These are phyloP conservation scores for Phytophthora vignae DNA, from an alignment of 352 stramenopile species.

Conservation along the genomic window DNA sequence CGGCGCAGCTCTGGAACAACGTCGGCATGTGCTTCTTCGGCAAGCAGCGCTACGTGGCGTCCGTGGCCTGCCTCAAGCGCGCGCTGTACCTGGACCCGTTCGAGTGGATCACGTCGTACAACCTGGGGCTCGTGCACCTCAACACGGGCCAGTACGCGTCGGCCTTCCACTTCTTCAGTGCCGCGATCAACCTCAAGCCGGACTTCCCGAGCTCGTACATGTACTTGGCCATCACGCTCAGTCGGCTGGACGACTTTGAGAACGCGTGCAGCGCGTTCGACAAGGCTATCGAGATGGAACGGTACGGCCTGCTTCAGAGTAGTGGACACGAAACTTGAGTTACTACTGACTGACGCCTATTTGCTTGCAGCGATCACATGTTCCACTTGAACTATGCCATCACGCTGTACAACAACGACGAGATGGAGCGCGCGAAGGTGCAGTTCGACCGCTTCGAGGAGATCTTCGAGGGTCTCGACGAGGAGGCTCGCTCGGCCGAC, in stretches of 20 bases:
- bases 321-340: not conserved
- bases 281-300: slow-evolving; percentile 91
- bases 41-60: slow-evolving; percentile 88
- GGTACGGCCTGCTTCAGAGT: slow-evolving; percentile 35
- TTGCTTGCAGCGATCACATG: slow-evolving; percentile 74
- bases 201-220: slow-evolving; percentile 93
- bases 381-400: slow-evolving; percentile 92
- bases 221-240: slow-evolving; percentile 93
- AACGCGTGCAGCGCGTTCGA: slow-evolving; percentile 93
- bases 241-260: slow-evolving; percentile 92
- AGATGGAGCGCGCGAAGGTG: slow-evolving; percentile 85
- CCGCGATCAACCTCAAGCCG: slow-evolving; percentile 89
- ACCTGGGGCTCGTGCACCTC: slow-evolving; percentile 94
- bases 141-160: slow-evolving; percentile 93
- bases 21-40: slow-evolving; percentile 97
- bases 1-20: slow-evolving; percentile 95
- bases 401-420: slow-evolving; percentile 91
- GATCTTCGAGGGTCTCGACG: slow-evolving; percentile 76
- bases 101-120: slow-evolving; percentile 96
- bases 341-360: not conserved
- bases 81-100: slow-evolving; percentile 94
- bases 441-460: slow-evolving; percentile 89
- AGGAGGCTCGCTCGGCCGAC: slow-evolving; percentile 71
- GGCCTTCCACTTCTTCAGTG: slow-evolving; percentile 94
- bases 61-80: slow-evolving; percentile 92